Base-by-base conservation (phyloP, 139 green algal genomes). In the Chlorella sp. region DNA sequence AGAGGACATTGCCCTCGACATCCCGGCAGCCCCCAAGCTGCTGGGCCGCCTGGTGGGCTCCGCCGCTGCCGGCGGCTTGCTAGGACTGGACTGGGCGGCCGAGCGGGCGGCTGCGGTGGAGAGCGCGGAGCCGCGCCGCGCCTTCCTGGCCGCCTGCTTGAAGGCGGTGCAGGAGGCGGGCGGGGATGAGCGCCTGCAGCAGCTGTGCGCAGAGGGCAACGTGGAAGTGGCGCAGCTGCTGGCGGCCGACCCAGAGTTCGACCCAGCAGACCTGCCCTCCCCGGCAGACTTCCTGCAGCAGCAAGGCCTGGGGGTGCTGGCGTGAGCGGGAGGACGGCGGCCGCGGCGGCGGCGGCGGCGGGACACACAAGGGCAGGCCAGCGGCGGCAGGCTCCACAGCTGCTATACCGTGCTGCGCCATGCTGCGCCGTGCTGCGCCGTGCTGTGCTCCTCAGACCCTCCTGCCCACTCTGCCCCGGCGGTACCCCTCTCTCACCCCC, bases 1-100 rank as follows among this genome's bases (percentile, higher is more conserved):
- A 82, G 96, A 96, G 86, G 95, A 97, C 89, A 85, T 97, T 36
- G 94, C 91, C 28, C 90, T 98, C 86, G 96, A 98, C 88, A 92
- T 97, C 48, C 96, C 96, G 36, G 91, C 94, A 78, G 96, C 96
- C 26, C 93, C 96, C 19, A 36, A 90, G 83, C 88, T 97, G 86
- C 91, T 98, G 84, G 96, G 96, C n/a, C 79, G 90, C n/a, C 88
- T 97, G 61, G 37, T 95, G 66, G 96, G 94, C 32, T 53, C 80
- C 12, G 93, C 91, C 9, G 92, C 94, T 53, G 88, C 78, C 1
- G 87, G 82, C 22, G 84, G 83, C 40, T 78, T 91, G 42, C 34
- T 96, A 16, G 88, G 83, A 30, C 86, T 93, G 64, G 91, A 89
- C 39, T 82, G 79, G 48, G 82, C 91, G 77, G 78, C 81, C n/a